Conservation (phyloP, 2,329 filamentous ascomycete genomes). For the Pseudocercospora macadamiae region DNA sequence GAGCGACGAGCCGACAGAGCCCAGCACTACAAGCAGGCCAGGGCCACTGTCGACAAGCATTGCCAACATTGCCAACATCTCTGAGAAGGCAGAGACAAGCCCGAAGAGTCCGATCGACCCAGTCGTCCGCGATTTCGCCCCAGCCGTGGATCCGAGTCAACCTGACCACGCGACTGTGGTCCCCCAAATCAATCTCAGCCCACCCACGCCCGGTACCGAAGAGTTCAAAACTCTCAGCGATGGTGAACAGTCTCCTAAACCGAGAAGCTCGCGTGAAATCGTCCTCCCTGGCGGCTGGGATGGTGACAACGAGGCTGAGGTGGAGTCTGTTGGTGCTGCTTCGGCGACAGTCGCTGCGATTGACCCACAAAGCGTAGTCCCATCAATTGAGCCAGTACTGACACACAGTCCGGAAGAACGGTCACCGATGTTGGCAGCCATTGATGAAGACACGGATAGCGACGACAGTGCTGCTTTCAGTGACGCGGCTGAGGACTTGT, state of each 20-base stretch:
- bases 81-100: conserved; percentile 10
- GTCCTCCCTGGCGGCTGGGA: conserved; percentile 34
- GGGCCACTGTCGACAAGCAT: conserved; percentile 16
- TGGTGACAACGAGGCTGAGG: conserved; percentile 20
- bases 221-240: conserved; percentile 25
- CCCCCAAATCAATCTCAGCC: conserved; percentile 39
- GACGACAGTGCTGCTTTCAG: conserved; percentile 68
- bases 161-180: conserved; percentile 22
- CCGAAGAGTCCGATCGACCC: conserved; percentile 15
- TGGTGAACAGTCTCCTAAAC: conserved; percentile 11
- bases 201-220: conserved; percentile 41
- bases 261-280: conserved; percentile 30
- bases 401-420: conserved; percentile 17
- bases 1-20: conserved; percentile 27
- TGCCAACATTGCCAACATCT: background rate
- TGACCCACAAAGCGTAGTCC: background rate
- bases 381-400: conserved; percentile 19
- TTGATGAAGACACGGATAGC: conserved; percentile 33
- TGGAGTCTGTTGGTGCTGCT: conserved; percentile 11
- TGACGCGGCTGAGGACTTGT: conserved; percentile 75
- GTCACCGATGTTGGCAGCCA: conserved; percentile 23
- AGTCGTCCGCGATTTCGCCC: conserved; percentile 31
- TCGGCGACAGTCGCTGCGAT: conserved; percentile 11
- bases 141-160: conserved; percentile 5
- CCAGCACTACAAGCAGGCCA: conserved; percentile 12